A percentile compares a stretch with the other conserved stretches of the same genome.
phyloP scores from a whole-genome alignment of 73 alveolate genomes.

The Paramecium primaurelia region DNA sequence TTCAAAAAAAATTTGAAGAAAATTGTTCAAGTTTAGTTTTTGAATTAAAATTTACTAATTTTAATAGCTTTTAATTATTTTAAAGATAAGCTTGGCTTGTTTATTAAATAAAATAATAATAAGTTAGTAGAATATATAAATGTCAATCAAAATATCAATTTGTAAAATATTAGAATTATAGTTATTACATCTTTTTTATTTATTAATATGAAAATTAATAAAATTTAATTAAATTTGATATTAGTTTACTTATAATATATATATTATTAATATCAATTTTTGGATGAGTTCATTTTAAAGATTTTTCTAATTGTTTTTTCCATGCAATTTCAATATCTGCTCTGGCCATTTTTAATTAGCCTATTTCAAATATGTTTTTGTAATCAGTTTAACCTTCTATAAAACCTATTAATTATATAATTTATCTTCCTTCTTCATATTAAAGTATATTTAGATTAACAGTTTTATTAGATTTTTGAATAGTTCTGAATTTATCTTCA shows the following conservation, averaged over 20 bases:
- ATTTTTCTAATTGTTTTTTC: not conserved
- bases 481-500: not conserved
- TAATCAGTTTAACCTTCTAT: not conserved
- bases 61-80: too few relatives aligned
- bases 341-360: not conserved
- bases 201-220: not conserved
- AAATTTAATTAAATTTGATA: too few relatives aligned
- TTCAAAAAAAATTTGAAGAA: too few relatives aligned
- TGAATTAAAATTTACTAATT: too few relatives aligned
- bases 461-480: not conserved
- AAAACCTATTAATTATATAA: conserved; percentile 20
- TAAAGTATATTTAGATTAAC: not conserved
- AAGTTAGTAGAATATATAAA: too few relatives aligned
- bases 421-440: conserved; percentile 27
- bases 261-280: not conserved
- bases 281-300: not conserved
- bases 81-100: too few relatives aligned
- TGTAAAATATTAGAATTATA: too few relatives aligned
- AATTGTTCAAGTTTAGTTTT: too few relatives aligned
- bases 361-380: not conserved
- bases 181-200: too few relatives aligned
- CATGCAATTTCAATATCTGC: conserved; percentile 33
- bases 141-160: too few relatives aligned
- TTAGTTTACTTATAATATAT: not conserved
- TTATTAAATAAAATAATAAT: too few relatives aligned